A percentile compares a stretch with the other conserved stretches of the same genome.
These are phyloP conservation scores for Davidsoniella eucalypti DNA, from an alignment of 2,329 filamentous ascomycete genomes.

Conservation along the genomic window DNA sequence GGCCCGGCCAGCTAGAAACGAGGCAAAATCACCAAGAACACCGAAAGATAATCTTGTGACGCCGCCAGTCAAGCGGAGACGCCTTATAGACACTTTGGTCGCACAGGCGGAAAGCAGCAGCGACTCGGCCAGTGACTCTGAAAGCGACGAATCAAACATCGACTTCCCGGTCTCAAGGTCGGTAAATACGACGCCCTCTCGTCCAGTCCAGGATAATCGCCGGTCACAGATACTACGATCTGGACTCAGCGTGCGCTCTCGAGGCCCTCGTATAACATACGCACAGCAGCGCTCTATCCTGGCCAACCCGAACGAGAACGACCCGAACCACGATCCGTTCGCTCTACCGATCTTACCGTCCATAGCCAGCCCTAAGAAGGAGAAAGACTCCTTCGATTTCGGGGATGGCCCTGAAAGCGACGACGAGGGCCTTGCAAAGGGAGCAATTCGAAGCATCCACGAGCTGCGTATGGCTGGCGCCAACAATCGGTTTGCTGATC, in stretches of 20 bases:
- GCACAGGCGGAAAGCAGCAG: conserved; percentile 23
- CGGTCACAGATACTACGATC: neutral
- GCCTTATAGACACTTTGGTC: conserved; percentile 28
- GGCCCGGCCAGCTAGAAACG: neutral
- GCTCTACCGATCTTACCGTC: conserved; percentile 8
- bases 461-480: conserved; percentile 49
- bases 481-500: conserved; percentile 48
- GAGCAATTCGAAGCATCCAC: conserved; percentile 45
- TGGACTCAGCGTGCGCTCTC: conserved; percentile 6
- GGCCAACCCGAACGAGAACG: conserved; percentile 6
- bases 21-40: neutral
- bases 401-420: conserved; percentile 20
- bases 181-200: too few species aligned
- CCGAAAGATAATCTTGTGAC: neutral
- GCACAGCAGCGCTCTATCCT: conserved; percentile 19
- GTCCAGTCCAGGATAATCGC: too few species aligned
- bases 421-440: conserved; percentile 25
- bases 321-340: conserved; percentile 13
- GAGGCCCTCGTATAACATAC: conserved; percentile 24
- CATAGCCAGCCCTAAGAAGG: conserved; percentile 4
- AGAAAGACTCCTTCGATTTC: conserved; percentile 12
- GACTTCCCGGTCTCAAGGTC: too few species aligned
- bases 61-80: conserved; percentile 13
- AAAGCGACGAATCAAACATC: neutral
- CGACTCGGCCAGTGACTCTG: conserved; percentile 12